A percentile compares a stretch with the other conserved stretches of the same genome.
Evolutionary conservation across 768 basidiomycete genomes (phyloP).

Genomic region (Roridomyces roridus): DNA sequence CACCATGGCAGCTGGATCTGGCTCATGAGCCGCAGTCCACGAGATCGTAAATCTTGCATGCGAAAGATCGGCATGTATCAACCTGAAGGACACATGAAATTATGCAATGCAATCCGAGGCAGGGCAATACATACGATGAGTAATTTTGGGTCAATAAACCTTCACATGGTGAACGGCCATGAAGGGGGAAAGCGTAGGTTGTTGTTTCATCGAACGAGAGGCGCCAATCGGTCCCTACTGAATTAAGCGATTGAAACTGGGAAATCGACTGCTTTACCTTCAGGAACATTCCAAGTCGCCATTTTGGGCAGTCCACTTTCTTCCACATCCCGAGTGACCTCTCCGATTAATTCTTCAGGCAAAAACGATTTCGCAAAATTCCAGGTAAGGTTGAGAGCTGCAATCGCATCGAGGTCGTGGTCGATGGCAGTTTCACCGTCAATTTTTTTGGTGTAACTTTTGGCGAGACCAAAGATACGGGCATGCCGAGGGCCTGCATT

Average conservation of each 20-base stretch:
- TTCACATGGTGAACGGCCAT: neutral
- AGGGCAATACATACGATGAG: neutral
- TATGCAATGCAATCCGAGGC: no score
- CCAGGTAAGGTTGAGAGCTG: no score
- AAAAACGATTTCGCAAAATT: no score
- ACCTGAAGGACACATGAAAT: neutral
- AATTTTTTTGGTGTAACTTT: slow-evolving; percentile 1
- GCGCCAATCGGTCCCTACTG: neutral
- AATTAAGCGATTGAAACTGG: neutral
- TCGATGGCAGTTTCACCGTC: neutral
- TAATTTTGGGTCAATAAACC: neutral
- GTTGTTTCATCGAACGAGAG: neutral
- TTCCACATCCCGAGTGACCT: no score
- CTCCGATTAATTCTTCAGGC: no score
- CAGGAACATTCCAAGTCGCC: neutral
- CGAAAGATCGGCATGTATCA: neutral
- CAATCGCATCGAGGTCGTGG: no score
- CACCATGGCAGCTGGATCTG: neutral
- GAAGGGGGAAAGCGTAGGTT: neutral
- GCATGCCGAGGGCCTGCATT: slow-evolving; percentile 11
- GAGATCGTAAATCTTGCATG: neutral
- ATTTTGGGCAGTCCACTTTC: neutral
- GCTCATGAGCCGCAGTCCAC: neutral
- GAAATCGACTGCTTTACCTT: neutral
- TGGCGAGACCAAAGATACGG: neutral